A percentile compares a stretch with the other conserved stretches of the same genome.
phyloP scores from a whole-genome alignment of 306 rosid genomes.

The Sicyos baderoa region DNA sequence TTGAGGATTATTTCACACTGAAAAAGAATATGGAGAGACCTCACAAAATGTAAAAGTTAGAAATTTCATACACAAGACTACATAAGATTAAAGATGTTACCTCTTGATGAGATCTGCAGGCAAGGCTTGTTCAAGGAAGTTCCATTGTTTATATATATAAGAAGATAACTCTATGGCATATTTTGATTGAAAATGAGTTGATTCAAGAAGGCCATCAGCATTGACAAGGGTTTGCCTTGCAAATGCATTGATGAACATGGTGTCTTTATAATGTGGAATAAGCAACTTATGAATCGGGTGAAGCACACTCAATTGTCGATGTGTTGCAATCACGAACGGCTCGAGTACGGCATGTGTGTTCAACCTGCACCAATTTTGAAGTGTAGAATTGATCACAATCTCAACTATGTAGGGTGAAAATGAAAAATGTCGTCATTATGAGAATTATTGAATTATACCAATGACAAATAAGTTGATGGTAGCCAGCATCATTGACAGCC shows the following conservation, averaged over 20 bases:
- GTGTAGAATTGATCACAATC: too few species aligned
- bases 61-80: too few species aligned
- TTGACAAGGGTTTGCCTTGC: constrained; percentile 59
- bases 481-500: constrained; percentile 52
- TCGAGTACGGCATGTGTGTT: constrained; percentile 72
- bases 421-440: neutral
- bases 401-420: too few species aligned
- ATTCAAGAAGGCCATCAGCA: constrained; percentile 61
- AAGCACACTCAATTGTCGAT: constrained; percentile 67
- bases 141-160: constrained; percentile 54
- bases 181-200: constrained; percentile 48
- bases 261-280: constrained; percentile 76
- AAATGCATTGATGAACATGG: constrained; percentile 71
- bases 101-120: constrained; percentile 67
- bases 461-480: constrained; percentile 72
- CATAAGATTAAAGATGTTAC: constrained; percentile 26
- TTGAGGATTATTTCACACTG: too few species aligned
- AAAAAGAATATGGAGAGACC: too few species aligned
- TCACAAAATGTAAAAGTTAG: too few species aligned
- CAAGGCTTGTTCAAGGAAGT: constrained; percentile 71
- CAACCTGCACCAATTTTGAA: constrained; percentile 36
- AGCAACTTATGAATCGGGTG: constrained; percentile 75
- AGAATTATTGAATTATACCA: constrained; percentile 32
- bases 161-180: constrained; percentile 73
- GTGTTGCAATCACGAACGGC: constrained; percentile 69